Evolutionary conservation across 345 rosid genomes (phyloP), one percentile per base, ranked within the genome.

Genomic region (Physaria fendleri): DNA sequence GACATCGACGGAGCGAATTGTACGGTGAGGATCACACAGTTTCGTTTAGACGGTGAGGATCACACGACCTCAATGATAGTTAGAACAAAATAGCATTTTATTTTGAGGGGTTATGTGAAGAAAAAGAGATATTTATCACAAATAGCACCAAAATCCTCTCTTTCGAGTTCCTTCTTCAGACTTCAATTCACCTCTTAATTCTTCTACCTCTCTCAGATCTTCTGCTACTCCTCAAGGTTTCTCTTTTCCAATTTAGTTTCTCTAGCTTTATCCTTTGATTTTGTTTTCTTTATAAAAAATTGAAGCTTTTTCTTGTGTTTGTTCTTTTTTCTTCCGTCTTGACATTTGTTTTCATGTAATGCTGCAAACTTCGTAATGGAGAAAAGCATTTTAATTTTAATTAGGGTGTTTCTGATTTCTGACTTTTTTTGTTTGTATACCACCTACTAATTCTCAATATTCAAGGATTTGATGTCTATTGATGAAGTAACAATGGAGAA

Each of bases 61-160:
- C n/a, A n/a, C n/a, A n/a, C n/a, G n/a, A n/a, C n/a, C n/a, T n/a
- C 33, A 29, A 21, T 39, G 22, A 39, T 15, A 39, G 16, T 6
- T 7, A 7, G 45, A 45, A 24, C 10, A 45, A 43, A 16, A 12
- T n/a, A n/a, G 8, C 10, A 44, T 3, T 20, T 23, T 47, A 6
- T 15, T 20, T 54, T 54, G 20, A 21, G 25, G 8, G n/a, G 18
- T 60, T 49, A 8, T 2, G 12, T 29, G 51, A 40, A 32, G n/a
- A 25, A 22, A 22, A 1, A 42, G 59, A 49, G 72, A 67, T 59
- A 30, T 50, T 59, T 59, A 68, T 9, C 27, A 61, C 68, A 54
- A 54, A 69, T n/a, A n/a, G 54, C 62, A 61, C 49, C 68, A 60
- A 69, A 69, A 61, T 62, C 73, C 68, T 69, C 57, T 50, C 24